These are phyloP conservation scores for Fistulifera pelliculosa DNA, from an alignment of 108 stramenopile species.

Conservation along the genomic window DNA sequence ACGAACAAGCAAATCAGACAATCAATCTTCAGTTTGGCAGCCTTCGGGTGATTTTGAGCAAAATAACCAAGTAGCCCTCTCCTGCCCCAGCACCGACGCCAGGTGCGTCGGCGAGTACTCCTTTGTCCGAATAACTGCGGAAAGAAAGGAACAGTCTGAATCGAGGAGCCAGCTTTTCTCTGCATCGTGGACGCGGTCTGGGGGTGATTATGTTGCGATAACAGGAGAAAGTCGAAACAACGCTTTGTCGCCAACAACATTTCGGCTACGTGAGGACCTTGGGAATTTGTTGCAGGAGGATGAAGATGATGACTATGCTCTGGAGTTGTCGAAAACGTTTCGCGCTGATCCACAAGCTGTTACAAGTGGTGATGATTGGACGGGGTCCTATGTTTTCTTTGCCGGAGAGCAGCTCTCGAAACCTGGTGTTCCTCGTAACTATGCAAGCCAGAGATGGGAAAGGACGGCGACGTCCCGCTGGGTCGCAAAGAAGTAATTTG, in stretches of 20 bases:
- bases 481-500: slow-evolving; percentile 11
- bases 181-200: neutral
- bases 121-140: too few relatives aligned
- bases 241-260: slow-evolving; percentile 59
- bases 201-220: neutral
- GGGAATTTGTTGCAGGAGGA: slow-evolving; percentile 68
- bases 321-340: slow-evolving; percentile 2
- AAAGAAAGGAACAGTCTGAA: neutral
- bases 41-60: too few relatives aligned
- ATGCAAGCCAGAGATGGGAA: slow-evolving; percentile 7
- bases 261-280: slow-evolving; percentile 62
- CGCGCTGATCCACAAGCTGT: too few relatives aligned
- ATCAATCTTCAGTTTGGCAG: too few relatives aligned
- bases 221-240: slow-evolving; percentile 12
- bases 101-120: too few relatives aligned
- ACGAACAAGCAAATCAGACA: neutral
- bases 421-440: slow-evolving; percentile 11
- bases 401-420: neutral
- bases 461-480: slow-evolving; percentile 5
- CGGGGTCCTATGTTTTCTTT: slow-evolving; percentile 13
- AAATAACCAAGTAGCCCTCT: too few relatives aligned
- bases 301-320: slow-evolving; percentile 27
- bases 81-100: too few relatives aligned
- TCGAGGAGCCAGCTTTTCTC: slow-evolving; percentile 2
- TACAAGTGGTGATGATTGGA: slow-evolving; percentile 4